Base-by-base conservation (phyloP, 805 yeast genomes). In the Suhomyces faveliae region DNA sequence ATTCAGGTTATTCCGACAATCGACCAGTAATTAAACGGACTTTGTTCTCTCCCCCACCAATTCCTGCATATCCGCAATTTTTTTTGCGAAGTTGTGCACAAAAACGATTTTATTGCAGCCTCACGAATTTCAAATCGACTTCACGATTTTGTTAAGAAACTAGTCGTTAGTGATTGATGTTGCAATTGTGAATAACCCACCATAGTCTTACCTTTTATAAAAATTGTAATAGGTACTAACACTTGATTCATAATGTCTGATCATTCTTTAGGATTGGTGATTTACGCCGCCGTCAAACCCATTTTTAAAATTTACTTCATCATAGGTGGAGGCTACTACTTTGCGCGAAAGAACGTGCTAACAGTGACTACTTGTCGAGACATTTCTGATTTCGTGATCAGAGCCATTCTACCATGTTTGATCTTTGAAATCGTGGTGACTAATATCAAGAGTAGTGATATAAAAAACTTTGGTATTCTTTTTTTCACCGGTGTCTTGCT, bases 241-340 rank as follows among this genome's bases (percentile, higher is more conserved):
- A 17, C 21, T 17, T 17, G 8, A 33, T 33, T 13, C 19, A 39
- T 2, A 13, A 45, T 41, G 46, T 35, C 51, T 24, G 41, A 29
- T 20, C 61, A 57, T 10, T 54, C 74, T 2, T 56, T 84, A 25
- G 92, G 94, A 13, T 74, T 76, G 35, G 81, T 88, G 30, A 84
- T 89, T 5, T 89, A 85, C 67, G 77, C 88, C 20, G 81, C 96
- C 0, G 84, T 85, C 47, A 89, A 88, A 70, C 96, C 96, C n/a
- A 84, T 89, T 49, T 76, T 88, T 66, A 89, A 89, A 65, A 86
- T 89, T 54, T 86, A 88, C 58, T 67, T 86, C 54, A 84, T 87
- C 60, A 78, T 87, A 4, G 81, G 75, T 4, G 66, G 82, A 11
- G 96, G 96, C 9, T 85, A 73, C 53, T 61, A 73, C 35, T 66